A percentile compares a stretch with the other conserved stretches of the same genome.
Conservation (phyloP, 768 basidiomycete genomes). For the Russula sp. region DNA sequence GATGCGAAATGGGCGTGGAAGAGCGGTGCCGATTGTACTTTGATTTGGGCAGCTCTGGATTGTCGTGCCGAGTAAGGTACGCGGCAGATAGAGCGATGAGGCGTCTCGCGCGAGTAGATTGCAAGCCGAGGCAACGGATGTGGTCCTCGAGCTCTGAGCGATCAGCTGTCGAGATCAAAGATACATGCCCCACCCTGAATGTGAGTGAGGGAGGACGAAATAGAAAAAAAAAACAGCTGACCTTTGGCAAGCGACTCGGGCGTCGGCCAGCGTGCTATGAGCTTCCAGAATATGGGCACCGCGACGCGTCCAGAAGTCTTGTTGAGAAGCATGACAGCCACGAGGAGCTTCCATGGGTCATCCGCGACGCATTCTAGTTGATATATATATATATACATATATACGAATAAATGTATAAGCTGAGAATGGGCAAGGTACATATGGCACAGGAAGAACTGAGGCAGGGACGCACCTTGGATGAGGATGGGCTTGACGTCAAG, state of each 20-base stretch:
- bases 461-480: slow-evolving; percentile 24
- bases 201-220: neutral
- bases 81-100: slow-evolving; percentile 46
- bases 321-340: slow-evolving; percentile 63
- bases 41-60: slow-evolving; percentile 3
- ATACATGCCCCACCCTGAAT: too few species aligned
- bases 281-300: slow-evolving; percentile 55
- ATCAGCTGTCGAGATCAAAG: slow-evolving; percentile 30
- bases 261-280: slow-evolving; percentile 52
- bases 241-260: slow-evolving; percentile 49
- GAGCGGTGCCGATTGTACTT: slow-evolving; percentile 19
- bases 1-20: slow-evolving; percentile 40
- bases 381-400: neutral
- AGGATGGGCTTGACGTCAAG: slow-evolving; percentile 26
- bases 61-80: slow-evolving; percentile 42
- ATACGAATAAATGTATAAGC: neutral
- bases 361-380: slow-evolving; percentile 41
- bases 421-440: neutral
- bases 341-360: slow-evolving; percentile 63
- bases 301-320: slow-evolving; percentile 58
- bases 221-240: slow-evolving; percentile 23
- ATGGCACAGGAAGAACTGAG: neutral
- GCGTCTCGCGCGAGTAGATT: slow-evolving; percentile 48
- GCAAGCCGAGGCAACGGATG: slow-evolving; percentile 51
- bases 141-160: slow-evolving; percentile 37